These are phyloP conservation scores for Penicillium pancosmium DNA, from an alignment of 495 filamentous ascomycete species.

Conservation along the genomic window DNA sequence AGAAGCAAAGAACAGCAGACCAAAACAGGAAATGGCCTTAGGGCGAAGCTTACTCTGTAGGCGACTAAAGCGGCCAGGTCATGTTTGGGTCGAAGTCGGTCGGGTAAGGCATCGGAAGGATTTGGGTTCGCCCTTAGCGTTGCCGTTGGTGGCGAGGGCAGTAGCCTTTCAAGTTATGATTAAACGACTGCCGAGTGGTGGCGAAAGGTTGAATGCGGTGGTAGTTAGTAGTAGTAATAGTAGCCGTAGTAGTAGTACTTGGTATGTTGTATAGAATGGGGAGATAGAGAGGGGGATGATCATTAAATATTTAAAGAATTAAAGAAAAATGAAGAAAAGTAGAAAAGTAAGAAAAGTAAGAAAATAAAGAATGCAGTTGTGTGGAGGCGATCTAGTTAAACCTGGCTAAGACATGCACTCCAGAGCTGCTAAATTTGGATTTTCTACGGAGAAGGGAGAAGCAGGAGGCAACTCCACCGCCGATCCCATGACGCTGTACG, in stretches of 20 bases:
- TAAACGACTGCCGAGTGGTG: no score
- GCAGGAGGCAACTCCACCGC: slow-evolving; percentile 15
- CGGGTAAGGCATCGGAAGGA: no score
- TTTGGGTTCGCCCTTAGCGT: no score
- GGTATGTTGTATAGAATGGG: no score
- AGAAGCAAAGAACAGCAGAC: slow-evolving; percentile 7
- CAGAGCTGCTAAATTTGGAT: slow-evolving; percentile 17
- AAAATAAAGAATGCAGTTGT: background rate
- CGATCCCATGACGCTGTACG: slow-evolving; percentile 20
- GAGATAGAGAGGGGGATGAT: no score
- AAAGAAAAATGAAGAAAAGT: background rate
- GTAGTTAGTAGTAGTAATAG: background rate
- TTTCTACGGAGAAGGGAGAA: background rate
- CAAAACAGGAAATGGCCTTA: background rate
- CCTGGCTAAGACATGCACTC: slow-evolving; percentile 16
- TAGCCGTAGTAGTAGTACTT: background rate
- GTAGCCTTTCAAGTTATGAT: no score
- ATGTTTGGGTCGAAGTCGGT: background rate
- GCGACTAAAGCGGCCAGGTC: slow-evolving; percentile 7
- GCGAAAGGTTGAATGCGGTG: no score
- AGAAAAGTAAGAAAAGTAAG: background rate
- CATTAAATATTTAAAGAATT: no score
- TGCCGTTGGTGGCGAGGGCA: no score
- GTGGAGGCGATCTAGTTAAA: slow-evolving; percentile 11
- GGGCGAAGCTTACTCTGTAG: slow-evolving; percentile 10